Conservation (phyloP, 2,329 filamentous ascomycete genomes). For the Pestalotiopsis sp. region DNA sequence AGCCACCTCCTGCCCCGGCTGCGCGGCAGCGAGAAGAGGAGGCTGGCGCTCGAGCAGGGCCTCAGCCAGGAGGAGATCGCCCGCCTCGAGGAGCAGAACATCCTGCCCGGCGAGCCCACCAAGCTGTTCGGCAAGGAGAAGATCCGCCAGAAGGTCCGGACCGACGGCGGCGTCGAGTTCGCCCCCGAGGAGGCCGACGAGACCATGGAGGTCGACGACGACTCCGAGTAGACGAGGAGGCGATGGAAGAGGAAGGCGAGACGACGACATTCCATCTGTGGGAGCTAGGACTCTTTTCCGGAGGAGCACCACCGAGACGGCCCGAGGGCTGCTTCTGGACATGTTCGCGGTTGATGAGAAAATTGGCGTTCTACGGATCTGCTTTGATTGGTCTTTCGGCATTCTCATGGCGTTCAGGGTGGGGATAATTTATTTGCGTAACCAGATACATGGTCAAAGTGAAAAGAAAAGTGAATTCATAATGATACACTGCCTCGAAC, state of each 20-base stretch:
- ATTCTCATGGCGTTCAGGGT: conserved; percentile 33
- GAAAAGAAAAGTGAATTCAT: conserved; percentile 10
- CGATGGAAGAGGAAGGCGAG: conserved; percentile 12
- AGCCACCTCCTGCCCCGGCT: conserved; percentile 85
- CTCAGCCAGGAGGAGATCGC: conserved; percentile 36
- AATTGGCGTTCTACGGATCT: conserved; percentile 27
- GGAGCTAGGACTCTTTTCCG: not conserved
- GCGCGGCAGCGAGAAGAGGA: conserved; percentile 63
- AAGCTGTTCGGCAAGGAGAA: conserved; percentile 44
- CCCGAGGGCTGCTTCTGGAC: not conserved
- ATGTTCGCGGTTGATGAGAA: conserved; percentile 9
- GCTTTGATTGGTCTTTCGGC: conserved; percentile 24
- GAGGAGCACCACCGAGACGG: not conserved
- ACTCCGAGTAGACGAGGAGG: conserved; percentile 29
- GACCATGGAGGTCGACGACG: conserved; percentile 47
- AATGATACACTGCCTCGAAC: conserved; percentile 3
- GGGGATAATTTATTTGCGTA: not conserved
- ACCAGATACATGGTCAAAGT: conserved; percentile 9
- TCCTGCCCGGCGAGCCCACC: conserved; percentile 28
- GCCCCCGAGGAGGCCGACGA: conserved; percentile 37
- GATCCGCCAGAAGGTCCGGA: conserved; percentile 38
- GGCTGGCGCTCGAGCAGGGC: conserved; percentile 47
- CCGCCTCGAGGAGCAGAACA: conserved; percentile 33
- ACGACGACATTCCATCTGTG: conserved; percentile 28
- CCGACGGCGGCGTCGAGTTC: conserved; percentile 45